Percentiles rank a stretch among this genome's conserved stretches.
Evolutionary conservation across 768 basidiomycete species (phyloP).

Genomic region (Chalciporus sphaerocephalus): DNA sequence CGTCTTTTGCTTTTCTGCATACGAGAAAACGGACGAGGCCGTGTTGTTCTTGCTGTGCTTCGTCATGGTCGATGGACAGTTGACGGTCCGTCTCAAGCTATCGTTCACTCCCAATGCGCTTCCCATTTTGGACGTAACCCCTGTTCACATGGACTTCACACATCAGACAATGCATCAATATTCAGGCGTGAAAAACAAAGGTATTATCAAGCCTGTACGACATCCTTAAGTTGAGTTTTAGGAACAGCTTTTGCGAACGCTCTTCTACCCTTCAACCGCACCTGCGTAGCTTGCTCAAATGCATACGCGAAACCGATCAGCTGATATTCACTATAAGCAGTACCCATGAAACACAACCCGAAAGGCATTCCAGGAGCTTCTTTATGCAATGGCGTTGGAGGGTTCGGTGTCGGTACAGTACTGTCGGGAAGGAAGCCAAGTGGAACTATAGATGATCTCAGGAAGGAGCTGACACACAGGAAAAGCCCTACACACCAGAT

Average conservation of each 20-base stretch:
- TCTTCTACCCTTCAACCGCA: constrained; percentile 40
- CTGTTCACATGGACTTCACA: neutral
- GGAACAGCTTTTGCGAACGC: constrained; percentile 54
- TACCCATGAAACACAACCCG: constrained; percentile 42
- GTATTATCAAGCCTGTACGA: constrained; percentile 15
- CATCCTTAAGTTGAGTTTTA: constrained; percentile 43
- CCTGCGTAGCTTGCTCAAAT: constrained; percentile 54
- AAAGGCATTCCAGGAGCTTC: constrained; percentile 39
- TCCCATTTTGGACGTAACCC: neutral
- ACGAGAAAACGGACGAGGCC: constrained; percentile 84
- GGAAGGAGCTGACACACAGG: constrained; percentile 8
- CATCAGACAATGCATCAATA: neutral
- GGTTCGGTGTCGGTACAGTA: constrained; percentile 25
- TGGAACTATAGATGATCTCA: constrained; percentile 36
- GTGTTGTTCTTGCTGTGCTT: constrained; percentile 91
- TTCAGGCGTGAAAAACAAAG: neutral
- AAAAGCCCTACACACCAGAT: constrained; percentile 20
- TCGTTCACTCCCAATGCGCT: neutral
- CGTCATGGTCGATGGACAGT: constrained; percentile 49
- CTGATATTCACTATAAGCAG: constrained; percentile 42
- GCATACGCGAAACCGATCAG: constrained; percentile 44
- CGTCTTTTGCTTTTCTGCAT: constrained; percentile 78
- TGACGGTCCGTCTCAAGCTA: neutral
- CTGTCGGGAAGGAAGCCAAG: constrained; percentile 37
- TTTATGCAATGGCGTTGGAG: constrained; percentile 34